Evolutionary conservation across 208 protist species (phyloP).

Genomic region (Perkinsela sp.): DNA sequence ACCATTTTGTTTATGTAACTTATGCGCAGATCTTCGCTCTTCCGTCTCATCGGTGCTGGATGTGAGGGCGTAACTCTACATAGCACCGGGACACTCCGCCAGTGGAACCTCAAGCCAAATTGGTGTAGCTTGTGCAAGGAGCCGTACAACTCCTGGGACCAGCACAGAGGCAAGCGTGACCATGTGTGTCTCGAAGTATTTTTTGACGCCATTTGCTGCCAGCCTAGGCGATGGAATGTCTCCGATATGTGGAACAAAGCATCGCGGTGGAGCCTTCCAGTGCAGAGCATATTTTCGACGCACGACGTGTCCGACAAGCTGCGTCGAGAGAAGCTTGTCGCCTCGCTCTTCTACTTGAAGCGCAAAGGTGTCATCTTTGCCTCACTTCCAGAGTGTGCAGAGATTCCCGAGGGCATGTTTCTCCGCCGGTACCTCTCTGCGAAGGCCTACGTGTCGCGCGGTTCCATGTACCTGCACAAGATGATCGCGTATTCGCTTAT

Average conservation of each 20-base stretch:
- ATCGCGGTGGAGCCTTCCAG: not conserved
- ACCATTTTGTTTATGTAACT: too few species aligned
- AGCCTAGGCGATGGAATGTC: not conserved
- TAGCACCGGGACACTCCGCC: constrained; percentile 8
- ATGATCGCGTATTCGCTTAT: constrained; percentile 38
- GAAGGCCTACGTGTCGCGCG: not conserved
- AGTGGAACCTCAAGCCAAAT: constrained; percentile 37
- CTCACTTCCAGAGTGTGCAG: not conserved
- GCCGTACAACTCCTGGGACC: constrained; percentile 42
- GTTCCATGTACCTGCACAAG: constrained; percentile 5
- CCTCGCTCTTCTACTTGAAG: not conserved
- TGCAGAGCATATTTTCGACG: not conserved
- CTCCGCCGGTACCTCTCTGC: not conserved
- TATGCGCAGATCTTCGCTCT: too few species aligned
- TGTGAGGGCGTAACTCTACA: not conserved
- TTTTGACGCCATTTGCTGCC: constrained; percentile 12
- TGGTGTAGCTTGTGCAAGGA: constrained; percentile 68
- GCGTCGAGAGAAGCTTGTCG: not conserved
- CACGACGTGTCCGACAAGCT: not conserved
- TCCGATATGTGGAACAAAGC: not conserved
- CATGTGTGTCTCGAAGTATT: constrained; percentile 43
- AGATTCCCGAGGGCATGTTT: not conserved
- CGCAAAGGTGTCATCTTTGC: not conserved
- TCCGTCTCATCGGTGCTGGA: not conserved
- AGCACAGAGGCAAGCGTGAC: constrained; percentile 54